A percentile compares a stretch with the other conserved stretches of the same genome.
These are phyloP conservation scores for Mollisiaceae sp. DNA, from an alignment of 2,329 filamentous ascomycete species.

Conservation along the genomic window DNA sequence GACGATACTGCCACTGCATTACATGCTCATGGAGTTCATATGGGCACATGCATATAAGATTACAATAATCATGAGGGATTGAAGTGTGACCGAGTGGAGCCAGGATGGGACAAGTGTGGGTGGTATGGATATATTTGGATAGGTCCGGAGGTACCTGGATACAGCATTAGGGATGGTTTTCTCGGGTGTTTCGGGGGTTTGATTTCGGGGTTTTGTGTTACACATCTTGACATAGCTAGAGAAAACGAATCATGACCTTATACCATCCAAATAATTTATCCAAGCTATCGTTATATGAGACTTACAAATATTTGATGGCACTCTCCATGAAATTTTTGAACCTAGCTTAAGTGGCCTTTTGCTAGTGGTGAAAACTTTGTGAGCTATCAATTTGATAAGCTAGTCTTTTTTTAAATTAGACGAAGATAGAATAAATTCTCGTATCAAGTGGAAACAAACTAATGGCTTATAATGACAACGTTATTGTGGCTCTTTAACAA, in stretches of 20 bases:
- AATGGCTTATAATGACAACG: too few species aligned
- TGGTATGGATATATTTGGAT: not conserved
- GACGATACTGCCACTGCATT: not conserved
- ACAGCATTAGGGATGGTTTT: not conserved
- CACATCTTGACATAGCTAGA: not conserved
- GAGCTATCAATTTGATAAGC: too few species aligned
- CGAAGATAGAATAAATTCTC: too few species aligned
- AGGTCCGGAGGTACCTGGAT: not conserved
- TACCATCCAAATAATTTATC: not conserved
- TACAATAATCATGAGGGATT: not conserved
- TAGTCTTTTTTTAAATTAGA: too few species aligned
- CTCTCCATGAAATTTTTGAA: too few species aligned
- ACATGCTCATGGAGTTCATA: conserved; percentile 8
- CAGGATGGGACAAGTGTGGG: too few species aligned
- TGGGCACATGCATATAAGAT: conserved; percentile 7
- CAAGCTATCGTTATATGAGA: not conserved
- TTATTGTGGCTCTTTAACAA: too few species aligned
- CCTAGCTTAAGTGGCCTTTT: too few species aligned
- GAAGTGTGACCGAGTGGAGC: not conserved
- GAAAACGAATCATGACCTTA: not conserved
- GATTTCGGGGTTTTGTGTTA: not conserved
- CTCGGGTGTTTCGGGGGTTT: not conserved
- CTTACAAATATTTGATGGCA: too few species aligned
- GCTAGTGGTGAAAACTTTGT: too few species aligned
- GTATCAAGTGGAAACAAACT: too few species aligned